phyloP scores from a whole-genome alignment of 495 filamentous ascomycete species.

The Cladorrhinum samala region DNA sequence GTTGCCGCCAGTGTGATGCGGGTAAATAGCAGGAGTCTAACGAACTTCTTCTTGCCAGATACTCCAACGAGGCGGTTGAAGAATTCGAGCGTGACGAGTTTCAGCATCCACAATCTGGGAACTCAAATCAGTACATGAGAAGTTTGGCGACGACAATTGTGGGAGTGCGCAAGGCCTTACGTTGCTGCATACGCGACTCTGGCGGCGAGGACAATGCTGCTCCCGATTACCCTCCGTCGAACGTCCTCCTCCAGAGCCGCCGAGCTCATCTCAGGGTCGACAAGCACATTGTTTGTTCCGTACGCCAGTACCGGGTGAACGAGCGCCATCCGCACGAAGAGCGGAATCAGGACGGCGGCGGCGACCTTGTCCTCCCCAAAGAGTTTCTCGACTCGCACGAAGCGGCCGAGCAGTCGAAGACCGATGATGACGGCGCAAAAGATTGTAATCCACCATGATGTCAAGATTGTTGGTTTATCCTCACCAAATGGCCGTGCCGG shows the following conservation, averaged over 20 bases:
- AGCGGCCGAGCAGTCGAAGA: conserved; percentile 69
- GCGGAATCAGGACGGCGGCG: conserved; percentile 67
- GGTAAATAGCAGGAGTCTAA: conserved; percentile 57
- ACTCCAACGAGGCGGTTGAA: conserved; percentile 64
- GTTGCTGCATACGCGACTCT: conserved; percentile 61
- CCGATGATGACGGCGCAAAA: conserved; percentile 76
- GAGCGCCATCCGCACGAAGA: conserved; percentile 72
- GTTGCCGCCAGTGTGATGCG: conserved; percentile 66
- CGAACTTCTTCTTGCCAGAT: conserved; percentile 62
- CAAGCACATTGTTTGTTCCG: conserved; percentile 81
- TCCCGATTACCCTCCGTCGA: conserved; percentile 47
- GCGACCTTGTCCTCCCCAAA: conserved; percentile 86
- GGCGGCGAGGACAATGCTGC: conserved; percentile 55
- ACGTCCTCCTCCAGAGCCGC: conserved; percentile 33
- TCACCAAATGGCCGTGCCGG: conserved; percentile 47
- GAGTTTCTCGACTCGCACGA: conserved; percentile 69
- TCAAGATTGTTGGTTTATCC: conserved; percentile 71
- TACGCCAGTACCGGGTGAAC: conserved; percentile 76
- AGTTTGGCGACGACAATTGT: background rate
- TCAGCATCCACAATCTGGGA: conserved; percentile 80
- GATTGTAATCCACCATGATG: conserved; percentile 86
- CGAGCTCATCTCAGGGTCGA: conserved; percentile 26
- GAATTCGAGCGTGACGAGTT: conserved; percentile 82
- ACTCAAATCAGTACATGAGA: background rate
- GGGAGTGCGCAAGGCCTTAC: conserved; percentile 45